These are phyloP conservation scores for Chaetoceros muelleri DNA, from an alignment of 108 stramenopile genomes.

Conservation along the genomic window DNA sequence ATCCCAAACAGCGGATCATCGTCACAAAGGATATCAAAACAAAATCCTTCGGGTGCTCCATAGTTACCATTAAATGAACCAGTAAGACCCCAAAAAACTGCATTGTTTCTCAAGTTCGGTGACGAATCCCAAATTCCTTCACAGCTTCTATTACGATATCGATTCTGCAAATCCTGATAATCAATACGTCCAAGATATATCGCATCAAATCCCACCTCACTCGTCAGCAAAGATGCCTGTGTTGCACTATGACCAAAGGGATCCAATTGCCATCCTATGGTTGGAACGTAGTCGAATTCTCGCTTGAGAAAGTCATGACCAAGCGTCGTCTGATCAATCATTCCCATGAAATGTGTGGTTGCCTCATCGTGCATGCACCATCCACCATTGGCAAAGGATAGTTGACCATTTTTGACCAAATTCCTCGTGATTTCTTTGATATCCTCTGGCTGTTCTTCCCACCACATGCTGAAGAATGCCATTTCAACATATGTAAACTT, in stretches of 20 bases:
- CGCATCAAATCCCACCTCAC: conserved; percentile 79
- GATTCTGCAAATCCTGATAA: conserved; percentile 77
- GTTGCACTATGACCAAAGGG: conserved; percentile 95
- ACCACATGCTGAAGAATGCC: conserved; percentile 94
- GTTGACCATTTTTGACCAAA: conserved; percentile 59
- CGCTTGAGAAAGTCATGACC: conserved; percentile 78
- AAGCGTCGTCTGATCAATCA: conserved; percentile 95
- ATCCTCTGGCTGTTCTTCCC: conserved; percentile 48
- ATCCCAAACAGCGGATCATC: conserved; percentile 52
- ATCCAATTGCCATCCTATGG: conserved; percentile 93
- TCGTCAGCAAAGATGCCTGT: conserved; percentile 77
- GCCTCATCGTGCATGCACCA: conserved; percentile 99
- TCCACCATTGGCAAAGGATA: conserved; percentile 90
- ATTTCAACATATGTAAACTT: conserved; percentile 93
- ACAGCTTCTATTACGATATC: conserved; percentile 47
- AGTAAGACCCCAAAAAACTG: conserved; percentile 82
- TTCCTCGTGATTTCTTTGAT: conserved; percentile 30
- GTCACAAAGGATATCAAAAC: conserved; percentile 55
- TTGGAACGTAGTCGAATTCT: conserved; percentile 80
- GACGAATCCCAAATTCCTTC: conserved; percentile 78
- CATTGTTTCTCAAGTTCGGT: conserved; percentile 12
- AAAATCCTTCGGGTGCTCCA: conserved; percentile 61
- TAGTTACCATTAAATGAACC: conserved; percentile 75
- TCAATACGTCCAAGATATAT: conserved; percentile 94
- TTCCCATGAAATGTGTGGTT: conserved; percentile 82